Base-by-base conservation (phyloP, 176 grass and related monocot genomes). In the Luzula sylvatica region DNA sequence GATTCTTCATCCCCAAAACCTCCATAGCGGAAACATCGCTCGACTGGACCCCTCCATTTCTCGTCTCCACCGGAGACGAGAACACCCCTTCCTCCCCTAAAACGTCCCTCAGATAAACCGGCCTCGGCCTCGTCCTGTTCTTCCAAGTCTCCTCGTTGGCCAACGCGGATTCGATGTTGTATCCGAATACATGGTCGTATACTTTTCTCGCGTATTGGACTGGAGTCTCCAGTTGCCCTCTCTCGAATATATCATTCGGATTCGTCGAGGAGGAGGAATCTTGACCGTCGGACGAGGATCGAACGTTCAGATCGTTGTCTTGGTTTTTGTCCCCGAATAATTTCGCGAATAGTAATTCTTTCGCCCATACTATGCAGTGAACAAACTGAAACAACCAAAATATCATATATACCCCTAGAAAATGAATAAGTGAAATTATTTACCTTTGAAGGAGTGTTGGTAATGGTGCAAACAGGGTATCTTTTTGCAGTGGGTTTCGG, bases 301-400 rank as follows among this genome's bases (percentile, higher is more conserved):
- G 93, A 38, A 92, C 82, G 62, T 92, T 83, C 70, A 98, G 78
- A 71, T 98, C 93, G 77, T 98, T 98, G 38, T 81, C 93, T 61
- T 92, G 93, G 35, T 98, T 98, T 60, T 56, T 92, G 48, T 87
- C 85, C 30, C 93, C 86, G 74, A 98, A 98, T 19, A 98, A 26
- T 71, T 98, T 98, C 20, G 93, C 86, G 82, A 98, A 92, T 63
- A 98, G 93, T 52, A 98, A 56, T 14, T 98, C 93, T 69, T 92
- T 98, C 53, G 93, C 86, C 93, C 93, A 98, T 74, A 98, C 93
- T 35, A 98, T 77, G 60, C 93, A 98, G 53, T 98, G 93, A 50
- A 98, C 72, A 74, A 92, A 98, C 93, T 98, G 66, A 11, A 65
- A 45, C 20, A 56, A 39, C 39, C 39, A 13, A 71, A 26, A n/a